Evolutionary conservation across 257 asterid species (phyloP), one percentile per base, ranked within the genome.

Genomic region (Ligustrum vulgare): DNA sequence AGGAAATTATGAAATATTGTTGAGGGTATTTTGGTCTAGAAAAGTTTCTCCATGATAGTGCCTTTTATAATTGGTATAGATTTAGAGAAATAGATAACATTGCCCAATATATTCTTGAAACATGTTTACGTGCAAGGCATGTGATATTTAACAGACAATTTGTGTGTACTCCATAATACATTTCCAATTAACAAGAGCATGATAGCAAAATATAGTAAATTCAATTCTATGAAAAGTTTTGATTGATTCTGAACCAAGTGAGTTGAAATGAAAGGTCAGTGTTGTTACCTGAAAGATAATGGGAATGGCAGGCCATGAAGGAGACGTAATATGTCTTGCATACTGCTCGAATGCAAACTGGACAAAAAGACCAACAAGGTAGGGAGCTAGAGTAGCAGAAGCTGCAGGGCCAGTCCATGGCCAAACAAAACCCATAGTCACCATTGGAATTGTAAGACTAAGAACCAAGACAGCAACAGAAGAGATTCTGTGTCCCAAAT

Each of bases 321-420:
- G 97, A 6, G 99, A 94, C 76, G 78, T 79, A 11, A 76, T 77
- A 75, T 83, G 82, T 80, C 84, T 88, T 25, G 98, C 98, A 75
- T 88, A 92, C 78, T 87, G 98, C 81, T 94, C 99, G 65, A 92
- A 94, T 20, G 97, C 88, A 78, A 89, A 92, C 72, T 94, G 99
- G 35, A 94, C 96, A 45, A 86, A 83, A 76, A 91, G 89, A 71
- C 99, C 99, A 45, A 94, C 98, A 72, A 92, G 99, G 77, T 92
- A 94, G 6, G 98, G 98, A 69, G 98, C 97, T 47, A 94, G 85
- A 70, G 99, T 91, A 72, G 99, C 98, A 72, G 98, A 94, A 86
- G 99, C 99, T 49, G 99, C 99, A 11, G 98, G 99, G 75, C 99
- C 99, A 3, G 99, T 94, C 99, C 98, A 94, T 45, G 99, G 98